Conservation (phyloP, 1,284 basidiomycete genomes). For the Phylloboletellus chloephorus region DNA sequence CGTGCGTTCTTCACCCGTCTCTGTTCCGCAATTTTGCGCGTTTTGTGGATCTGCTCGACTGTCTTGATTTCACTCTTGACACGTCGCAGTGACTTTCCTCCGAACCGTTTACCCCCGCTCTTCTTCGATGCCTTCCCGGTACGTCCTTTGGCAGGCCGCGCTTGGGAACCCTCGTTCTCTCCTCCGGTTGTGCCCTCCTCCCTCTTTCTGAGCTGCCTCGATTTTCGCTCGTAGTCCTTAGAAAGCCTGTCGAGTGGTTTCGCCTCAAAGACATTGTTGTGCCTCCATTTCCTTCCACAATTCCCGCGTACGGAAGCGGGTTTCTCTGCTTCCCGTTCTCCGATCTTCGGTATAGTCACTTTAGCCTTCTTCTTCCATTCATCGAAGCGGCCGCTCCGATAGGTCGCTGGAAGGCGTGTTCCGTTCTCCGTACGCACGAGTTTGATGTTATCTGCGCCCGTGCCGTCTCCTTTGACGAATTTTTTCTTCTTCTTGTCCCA, state of each 20-base stretch:
- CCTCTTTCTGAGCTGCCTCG: slow-evolving; percentile 56
- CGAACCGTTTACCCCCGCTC: slow-evolving; percentile 40
- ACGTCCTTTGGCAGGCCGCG: slow-evolving; percentile 15
- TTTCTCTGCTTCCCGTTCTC: slow-evolving; percentile 53
- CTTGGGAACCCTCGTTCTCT: slow-evolving; percentile 17
- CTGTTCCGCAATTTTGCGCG: slow-evolving; percentile 56
- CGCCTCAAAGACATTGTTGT: slow-evolving; percentile 53
- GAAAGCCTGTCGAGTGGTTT: slow-evolving; percentile 70
- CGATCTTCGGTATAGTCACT: slow-evolving; percentile 70
- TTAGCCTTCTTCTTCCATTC: slow-evolving; percentile 88
- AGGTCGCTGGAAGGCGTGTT: slow-evolving; percentile 86
- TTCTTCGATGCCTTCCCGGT: slow-evolving; percentile 25
- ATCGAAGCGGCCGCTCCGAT: slow-evolving; percentile 89
- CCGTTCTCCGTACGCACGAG: slow-evolving; percentile 93
- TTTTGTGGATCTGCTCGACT: slow-evolving; percentile 78
- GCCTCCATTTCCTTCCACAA: slow-evolving; percentile 59
- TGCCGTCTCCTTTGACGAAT: slow-evolving; percentile 82
- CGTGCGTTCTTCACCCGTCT: slow-evolving; percentile 74
- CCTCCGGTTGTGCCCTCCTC: slow-evolving; percentile 27
- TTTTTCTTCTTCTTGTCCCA: slow-evolving; percentile 99
- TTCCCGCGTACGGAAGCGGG: slow-evolving; percentile 29
- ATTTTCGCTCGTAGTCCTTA: slow-evolving; percentile 67
- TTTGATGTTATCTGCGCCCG: slow-evolving; percentile 91
- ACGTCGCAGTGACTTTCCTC: slow-evolving; percentile 53
- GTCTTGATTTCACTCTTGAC: slow-evolving; percentile 80